Conservation (phyloP, 78 protist species). For the Trichosphaerium sp. region DNA sequence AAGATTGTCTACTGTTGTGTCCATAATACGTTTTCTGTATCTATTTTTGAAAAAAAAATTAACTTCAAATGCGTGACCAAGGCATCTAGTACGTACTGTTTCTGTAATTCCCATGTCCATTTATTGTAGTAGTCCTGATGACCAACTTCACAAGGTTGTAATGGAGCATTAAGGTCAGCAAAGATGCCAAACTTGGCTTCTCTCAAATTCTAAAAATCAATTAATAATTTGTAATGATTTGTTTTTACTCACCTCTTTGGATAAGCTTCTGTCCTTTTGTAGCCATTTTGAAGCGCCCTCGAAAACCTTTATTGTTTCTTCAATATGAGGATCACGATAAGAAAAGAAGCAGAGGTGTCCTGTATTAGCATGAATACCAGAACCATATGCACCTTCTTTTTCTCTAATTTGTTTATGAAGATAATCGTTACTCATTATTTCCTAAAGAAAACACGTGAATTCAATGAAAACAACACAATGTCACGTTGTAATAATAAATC, state of each 20-base stretch:
- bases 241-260: background rate
- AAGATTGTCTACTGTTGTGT: constrained; percentile 7
- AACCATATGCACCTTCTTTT: constrained; percentile 88
- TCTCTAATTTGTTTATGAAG: constrained; percentile 78
- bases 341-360: constrained; percentile 36
- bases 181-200: constrained; percentile 56
- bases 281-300: constrained; percentile 21
- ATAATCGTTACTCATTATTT: background rate
- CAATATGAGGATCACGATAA: constrained; percentile 62
- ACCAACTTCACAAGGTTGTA: constrained; percentile 49
- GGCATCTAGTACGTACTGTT: background rate
- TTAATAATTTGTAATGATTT: background rate
- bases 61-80: background rate
- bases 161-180: constrained; percentile 54
- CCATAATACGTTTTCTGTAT: constrained; percentile 14
- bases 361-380: constrained; percentile 23
- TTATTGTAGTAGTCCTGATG: constrained; percentile 26
- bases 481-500: too few relatives aligned
- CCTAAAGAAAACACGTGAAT: too few relatives aligned
- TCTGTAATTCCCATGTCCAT: constrained; percentile 39
- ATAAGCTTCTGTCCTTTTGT: background rate
- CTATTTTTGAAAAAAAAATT: background rate
- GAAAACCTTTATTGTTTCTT: constrained; percentile 15
- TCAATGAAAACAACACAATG: too few relatives aligned
- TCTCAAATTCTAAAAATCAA: background rate